phyloP scores from a whole-genome alignment of 2,329 filamentous ascomycete genomes.

The Microascus cirrosus region DNA sequence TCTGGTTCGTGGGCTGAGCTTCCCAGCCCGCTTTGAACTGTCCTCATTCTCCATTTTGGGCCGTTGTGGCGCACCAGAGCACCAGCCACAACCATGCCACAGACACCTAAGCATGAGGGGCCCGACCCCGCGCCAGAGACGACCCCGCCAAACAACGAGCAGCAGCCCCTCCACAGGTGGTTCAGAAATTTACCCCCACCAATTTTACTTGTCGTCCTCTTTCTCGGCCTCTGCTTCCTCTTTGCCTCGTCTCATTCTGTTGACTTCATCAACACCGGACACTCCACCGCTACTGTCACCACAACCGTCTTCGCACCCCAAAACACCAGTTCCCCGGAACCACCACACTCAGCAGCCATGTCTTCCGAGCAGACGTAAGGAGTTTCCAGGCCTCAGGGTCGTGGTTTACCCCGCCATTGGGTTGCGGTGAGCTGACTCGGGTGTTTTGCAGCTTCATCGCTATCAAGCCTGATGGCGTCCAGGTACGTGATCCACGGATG shows the following conservation, averaged over 20 bases:
- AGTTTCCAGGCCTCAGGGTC: constrained; percentile 1
- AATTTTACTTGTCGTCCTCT: constrained; percentile 1
- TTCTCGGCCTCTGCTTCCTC: background rate
- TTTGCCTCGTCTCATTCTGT: background rate
- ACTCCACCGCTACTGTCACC: background rate
- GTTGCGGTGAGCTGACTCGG: constrained; percentile 3
- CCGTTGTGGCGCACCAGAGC: background rate
- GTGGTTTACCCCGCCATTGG: constrained; percentile 19
- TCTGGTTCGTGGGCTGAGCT: background rate
- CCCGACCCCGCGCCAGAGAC: background rate
- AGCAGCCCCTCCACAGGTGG: background rate
- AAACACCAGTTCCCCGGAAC: background rate
- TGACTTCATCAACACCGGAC: background rate
- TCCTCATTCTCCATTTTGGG: background rate
- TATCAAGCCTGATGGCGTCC: constrained; percentile 99
- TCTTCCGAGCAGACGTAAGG: constrained; percentile 61
- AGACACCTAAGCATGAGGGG: background rate
- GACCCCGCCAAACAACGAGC: background rate
- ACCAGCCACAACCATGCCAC: background rate
- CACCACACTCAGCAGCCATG: background rate
- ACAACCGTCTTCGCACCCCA: background rate
- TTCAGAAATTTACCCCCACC: constrained; percentile 4
- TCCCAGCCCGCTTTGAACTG: background rate
- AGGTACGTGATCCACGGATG: constrained; percentile 46
- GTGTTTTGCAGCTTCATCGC: constrained; percentile 79